Conservation (phyloP, 164 flowering plant species). For the Euptelea pleiosperma region DNA sequence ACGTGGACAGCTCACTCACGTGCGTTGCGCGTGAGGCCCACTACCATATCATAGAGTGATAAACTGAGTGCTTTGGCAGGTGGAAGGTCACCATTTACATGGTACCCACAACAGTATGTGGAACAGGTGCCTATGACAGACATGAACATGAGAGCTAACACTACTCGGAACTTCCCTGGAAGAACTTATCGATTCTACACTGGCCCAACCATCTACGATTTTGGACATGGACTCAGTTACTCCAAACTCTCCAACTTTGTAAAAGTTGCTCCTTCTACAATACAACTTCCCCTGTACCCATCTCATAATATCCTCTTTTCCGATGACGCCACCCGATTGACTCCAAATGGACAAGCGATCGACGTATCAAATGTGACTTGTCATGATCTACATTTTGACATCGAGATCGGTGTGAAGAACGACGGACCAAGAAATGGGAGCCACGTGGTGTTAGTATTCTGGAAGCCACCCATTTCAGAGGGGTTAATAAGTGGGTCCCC, state of each 20-base stretch:
- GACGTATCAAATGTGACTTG: slow-evolving; percentile 35
- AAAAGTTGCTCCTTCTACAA: slow-evolving; percentile 32
- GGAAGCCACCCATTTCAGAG: slow-evolving; percentile 37
- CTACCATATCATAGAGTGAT: too few species aligned
- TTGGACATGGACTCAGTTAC: slow-evolving; percentile 77
- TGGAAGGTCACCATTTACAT: slow-evolving; percentile 63
- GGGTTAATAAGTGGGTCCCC: slow-evolving; percentile 36
- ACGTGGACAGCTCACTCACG: too few species aligned
- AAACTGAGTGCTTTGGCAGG: slow-evolving; percentile 33
- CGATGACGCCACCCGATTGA: neutral
- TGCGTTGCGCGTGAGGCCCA: too few species aligned
- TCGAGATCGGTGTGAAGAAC: slow-evolving; percentile 43
- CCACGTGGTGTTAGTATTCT: slow-evolving; percentile 52
- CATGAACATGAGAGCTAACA: slow-evolving; percentile 60
- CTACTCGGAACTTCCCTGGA: slow-evolving; percentile 45
- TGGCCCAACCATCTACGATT: slow-evolving; percentile 38
- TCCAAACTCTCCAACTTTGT: slow-evolving; percentile 35
- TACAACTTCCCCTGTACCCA: slow-evolving; percentile 17
- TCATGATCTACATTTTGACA: slow-evolving; percentile 17
- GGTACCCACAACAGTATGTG: slow-evolving; percentile 53
- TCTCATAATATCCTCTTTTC: neutral
- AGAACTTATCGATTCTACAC: slow-evolving; percentile 67
- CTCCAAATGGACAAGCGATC: slow-evolving; percentile 18
- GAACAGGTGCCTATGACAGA: slow-evolving; percentile 61
- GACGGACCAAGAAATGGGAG: slow-evolving; percentile 37